Conservation (phyloP, 1,284 basidiomycete genomes). For the Vanrija pseudolonga region DNA sequence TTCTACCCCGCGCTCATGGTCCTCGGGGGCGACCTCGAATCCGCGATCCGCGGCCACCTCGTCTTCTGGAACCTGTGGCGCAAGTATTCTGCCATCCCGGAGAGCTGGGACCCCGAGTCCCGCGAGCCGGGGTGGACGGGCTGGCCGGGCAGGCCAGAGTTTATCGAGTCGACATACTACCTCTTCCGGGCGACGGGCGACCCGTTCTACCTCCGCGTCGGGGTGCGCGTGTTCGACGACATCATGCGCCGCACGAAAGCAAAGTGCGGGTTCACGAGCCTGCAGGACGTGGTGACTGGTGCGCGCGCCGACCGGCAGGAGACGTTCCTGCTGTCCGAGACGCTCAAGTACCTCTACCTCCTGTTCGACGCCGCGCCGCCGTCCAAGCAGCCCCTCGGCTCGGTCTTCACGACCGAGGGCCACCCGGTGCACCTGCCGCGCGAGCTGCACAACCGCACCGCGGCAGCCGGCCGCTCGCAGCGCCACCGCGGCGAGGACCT, state of each 20-base stretch:
- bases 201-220: constrained; percentile 84
- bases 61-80: constrained; percentile 88
- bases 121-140: constrained; percentile 70
- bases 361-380: constrained; percentile 79
- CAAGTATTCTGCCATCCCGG: constrained; percentile 76
- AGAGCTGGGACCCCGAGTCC: constrained; percentile 77
- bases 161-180: constrained; percentile 91
- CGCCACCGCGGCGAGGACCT: constrained; percentile 63
- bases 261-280: constrained; percentile 74
- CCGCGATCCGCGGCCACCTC: constrained; percentile 79
- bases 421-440: constrained; percentile 71
- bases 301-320: constrained; percentile 81
- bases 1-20: constrained; percentile 62
- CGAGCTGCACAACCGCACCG: constrained; percentile 35
- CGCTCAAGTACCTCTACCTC: constrained; percentile 87
- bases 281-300: constrained; percentile 74
- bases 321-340: constrained; percentile 84
- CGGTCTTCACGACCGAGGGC: constrained; percentile 88
- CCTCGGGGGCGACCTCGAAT: constrained; percentile 81
- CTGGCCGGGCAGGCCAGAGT: constrained; percentile 82
- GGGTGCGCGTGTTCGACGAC: constrained; percentile 75
- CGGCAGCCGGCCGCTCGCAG: constrained; percentile 45
- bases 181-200: constrained; percentile 82
- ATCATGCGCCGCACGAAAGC: constrained; percentile 70
- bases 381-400: constrained; percentile 60